phyloP scores from a whole-genome alignment of 2,329 filamentous ascomycete genomes.

The Fusarium buxicola region DNA sequence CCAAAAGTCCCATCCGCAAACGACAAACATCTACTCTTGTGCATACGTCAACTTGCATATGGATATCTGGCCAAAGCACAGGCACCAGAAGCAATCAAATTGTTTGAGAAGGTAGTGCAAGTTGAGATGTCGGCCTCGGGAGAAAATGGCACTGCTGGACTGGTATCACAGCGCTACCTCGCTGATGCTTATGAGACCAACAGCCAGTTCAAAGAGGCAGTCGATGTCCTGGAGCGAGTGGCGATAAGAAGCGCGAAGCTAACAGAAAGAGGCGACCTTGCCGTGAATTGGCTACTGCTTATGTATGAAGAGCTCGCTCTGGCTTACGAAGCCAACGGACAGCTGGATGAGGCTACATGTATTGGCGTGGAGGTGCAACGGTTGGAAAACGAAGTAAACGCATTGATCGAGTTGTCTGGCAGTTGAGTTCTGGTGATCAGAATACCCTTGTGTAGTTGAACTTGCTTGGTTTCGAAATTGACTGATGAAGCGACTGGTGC shows the following conservation, averaged over 20 bases:
- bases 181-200: neutral
- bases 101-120: neutral
- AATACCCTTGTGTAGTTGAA: too few relatives aligned
- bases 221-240: neutral
- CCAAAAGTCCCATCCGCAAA: neutral
- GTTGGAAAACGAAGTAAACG: neutral
- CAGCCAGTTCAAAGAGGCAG: neutral
- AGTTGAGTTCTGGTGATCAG: too few relatives aligned
- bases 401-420: too few relatives aligned
- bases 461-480: too few relatives aligned
- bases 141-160: neutral
- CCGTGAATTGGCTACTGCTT: too few relatives aligned
- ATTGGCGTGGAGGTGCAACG: neutral
- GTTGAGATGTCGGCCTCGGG: too few relatives aligned
- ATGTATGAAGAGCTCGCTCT: neutral
- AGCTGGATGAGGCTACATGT: neutral
- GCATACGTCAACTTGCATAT: neutral
- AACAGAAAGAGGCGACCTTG: neutral
- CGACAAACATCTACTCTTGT: fast-evolving
- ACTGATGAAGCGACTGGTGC: too few relatives aligned
- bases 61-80: neutral
- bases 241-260: neutral
- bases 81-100: neutral
- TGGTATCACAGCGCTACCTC: neutral
- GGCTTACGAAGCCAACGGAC: neutral